Conservation (phyloP, 768 basidiomycete species). For the Agaricus sinodeliciosus region DNA sequence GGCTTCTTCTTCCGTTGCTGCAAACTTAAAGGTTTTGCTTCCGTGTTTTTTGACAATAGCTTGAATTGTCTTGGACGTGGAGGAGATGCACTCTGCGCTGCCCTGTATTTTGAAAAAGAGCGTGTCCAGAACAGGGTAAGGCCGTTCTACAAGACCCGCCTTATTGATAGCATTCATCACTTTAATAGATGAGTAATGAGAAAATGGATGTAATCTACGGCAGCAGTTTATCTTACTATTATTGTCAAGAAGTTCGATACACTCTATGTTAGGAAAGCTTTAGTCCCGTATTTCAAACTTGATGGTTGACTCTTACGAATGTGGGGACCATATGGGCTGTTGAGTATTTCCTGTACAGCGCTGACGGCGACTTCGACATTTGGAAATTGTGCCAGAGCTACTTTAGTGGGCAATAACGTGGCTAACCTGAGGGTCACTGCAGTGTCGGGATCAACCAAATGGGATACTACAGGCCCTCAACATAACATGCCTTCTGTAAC, state of each 20-base stretch:
- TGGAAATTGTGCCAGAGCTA: conserved; percentile 85
- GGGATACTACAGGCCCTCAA: background rate
- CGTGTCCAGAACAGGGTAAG: conserved; percentile 68
- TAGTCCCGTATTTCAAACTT: background rate
- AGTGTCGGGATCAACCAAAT: background rate
- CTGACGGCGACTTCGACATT: conserved; percentile 69
- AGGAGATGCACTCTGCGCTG: conserved; percentile 47
- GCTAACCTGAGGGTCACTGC: conserved; percentile 78
- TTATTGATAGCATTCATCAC: conserved; percentile 77
- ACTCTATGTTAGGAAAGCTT: conserved; percentile 43
- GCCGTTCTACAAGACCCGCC: conserved; percentile 50
- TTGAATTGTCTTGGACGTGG: conserved; percentile 53
- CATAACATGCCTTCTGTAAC: conserved; percentile 65
- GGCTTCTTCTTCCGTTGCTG: conserved; percentile 68
- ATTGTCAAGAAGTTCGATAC: conserved; percentile 82
- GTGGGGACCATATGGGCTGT: conserved; percentile 57
- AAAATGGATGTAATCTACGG: background rate
- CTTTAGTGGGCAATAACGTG: conserved; percentile 74
- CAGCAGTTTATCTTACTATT: conserved; percentile 35
- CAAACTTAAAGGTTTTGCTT: conserved; percentile 64
- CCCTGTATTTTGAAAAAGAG: conserved; percentile 94
- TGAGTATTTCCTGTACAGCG: conserved; percentile 78
- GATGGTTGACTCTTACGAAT: conserved; percentile 49
- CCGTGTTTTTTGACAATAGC: conserved; percentile 62
- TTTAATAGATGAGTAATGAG: conserved; percentile 15